Percentiles rank a stretch among this genome's conserved stretches.
Evolutionary conservation across 169 alveolate species (phyloP).

Genomic region (Perkinsus chesapeaki): DNA sequence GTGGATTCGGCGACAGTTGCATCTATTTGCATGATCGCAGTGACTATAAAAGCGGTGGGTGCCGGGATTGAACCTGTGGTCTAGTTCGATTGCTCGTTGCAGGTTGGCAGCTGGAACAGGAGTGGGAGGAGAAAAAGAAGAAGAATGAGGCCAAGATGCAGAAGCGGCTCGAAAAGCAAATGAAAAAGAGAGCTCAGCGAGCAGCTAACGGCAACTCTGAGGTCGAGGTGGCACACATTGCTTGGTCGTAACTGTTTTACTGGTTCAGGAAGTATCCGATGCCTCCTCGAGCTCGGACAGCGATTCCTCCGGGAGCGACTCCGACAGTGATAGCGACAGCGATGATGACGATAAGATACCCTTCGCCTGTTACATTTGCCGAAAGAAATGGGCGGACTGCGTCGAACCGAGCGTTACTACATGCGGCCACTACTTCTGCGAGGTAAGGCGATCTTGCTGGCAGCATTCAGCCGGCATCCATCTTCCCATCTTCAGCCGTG

Average conservation of each 20-base stretch:
- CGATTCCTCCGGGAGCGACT: not conserved
- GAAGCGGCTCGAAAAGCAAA: not conserved
- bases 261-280: not conserved
- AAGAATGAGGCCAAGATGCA: not conserved
- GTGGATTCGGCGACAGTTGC: slow-evolving; percentile 79
- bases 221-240: too few relatives aligned
- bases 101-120: slow-evolving; percentile 45
- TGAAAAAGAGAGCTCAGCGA: not conserved
- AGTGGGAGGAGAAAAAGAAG: slow-evolving; percentile 23
- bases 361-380: slow-evolving; percentile 52
- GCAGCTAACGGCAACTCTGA: not conserved
- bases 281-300: not conserved
- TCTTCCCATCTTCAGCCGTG: not conserved
- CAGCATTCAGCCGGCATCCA: not conserved
- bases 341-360: slow-evolving; percentile 21
- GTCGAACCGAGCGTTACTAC: slow-evolving; percentile 46
- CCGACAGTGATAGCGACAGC: slow-evolving; percentile 13
- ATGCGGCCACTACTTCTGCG: slow-evolving; percentile 65
- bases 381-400: slow-evolving; percentile 21
- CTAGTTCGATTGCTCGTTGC: slow-evolving; percentile 6
- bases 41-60: slow-evolving; percentile 71
- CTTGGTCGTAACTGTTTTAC: too few relatives aligned
- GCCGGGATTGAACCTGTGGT: slow-evolving; percentile 29
- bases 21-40: slow-evolving; percentile 72
- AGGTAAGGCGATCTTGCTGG: slow-evolving; percentile 1